Evolutionary conservation across 2,329 filamentous ascomycete genomes (phyloP).

Genomic region (Chaetomium strumarium): DNA sequence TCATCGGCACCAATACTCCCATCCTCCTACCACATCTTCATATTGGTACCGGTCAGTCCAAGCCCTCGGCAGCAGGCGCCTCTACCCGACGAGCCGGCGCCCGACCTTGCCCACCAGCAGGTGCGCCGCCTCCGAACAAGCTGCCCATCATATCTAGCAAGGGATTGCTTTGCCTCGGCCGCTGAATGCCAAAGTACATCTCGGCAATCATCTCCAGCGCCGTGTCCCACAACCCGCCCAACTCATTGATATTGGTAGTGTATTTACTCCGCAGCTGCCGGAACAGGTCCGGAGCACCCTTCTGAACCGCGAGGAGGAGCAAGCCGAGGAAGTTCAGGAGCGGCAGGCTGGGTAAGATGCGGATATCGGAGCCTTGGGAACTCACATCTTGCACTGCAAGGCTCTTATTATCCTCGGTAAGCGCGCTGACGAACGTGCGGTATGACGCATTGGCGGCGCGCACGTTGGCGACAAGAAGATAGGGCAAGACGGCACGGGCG

Average conservation of each 20-base stretch:
- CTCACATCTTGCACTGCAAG: conserved; percentile 79
- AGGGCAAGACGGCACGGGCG: conserved; percentile 81
- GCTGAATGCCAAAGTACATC: conserved; percentile 92
- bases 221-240: conserved; percentile 66
- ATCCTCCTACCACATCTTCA: neutral
- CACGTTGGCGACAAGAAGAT: conserved; percentile 83
- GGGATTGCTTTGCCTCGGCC: conserved; percentile 84
- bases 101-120: conserved; percentile 40
- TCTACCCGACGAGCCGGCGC: conserved; percentile 41
- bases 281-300: conserved; percentile 72
- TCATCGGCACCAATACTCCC: neutral
- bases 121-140: conserved; percentile 74
- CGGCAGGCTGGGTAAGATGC: conserved; percentile 86
- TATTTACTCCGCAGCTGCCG: conserved; percentile 80
- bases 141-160: conserved; percentile 98
- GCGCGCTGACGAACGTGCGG: conserved; percentile 64
- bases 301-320: conserved; percentile 75
- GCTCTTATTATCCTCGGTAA: conserved; percentile 48
- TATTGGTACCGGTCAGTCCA: conserved; percentile 43
- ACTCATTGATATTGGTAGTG: conserved; percentile 68
- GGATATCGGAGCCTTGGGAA: conserved; percentile 64
- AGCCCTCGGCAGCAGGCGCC: conserved; percentile 50
- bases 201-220: conserved; percentile 82
- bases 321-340: conserved; percentile 90
- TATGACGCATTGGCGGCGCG: conserved; percentile 81